A percentile compares a stretch with the other conserved stretches of the same genome.
Evolutionary conservation across 345 rosid genomes (phyloP).

Genomic region (Ceriops tagal): DNA sequence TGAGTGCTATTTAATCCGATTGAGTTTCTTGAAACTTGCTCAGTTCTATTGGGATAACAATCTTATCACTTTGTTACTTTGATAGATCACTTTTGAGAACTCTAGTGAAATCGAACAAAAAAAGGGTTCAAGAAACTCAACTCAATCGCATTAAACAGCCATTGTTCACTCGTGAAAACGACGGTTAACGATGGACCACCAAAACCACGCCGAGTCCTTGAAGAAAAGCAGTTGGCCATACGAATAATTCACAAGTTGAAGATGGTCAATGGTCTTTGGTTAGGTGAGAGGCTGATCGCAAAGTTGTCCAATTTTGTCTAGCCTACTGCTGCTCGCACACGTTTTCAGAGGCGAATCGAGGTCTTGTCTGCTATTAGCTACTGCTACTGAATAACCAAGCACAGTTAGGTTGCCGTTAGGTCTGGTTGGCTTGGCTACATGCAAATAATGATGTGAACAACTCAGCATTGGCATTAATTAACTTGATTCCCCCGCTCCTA

Average conservation of each 20-base stretch:
- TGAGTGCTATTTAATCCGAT: too few species aligned
- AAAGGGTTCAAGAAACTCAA: background rate
- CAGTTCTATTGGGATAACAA: too few species aligned
- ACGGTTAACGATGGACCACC: background rate
- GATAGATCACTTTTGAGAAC: background rate
- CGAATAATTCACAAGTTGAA: background rate
- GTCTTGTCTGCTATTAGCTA: too few species aligned
- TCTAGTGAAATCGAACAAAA: background rate
- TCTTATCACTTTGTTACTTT: too few species aligned
- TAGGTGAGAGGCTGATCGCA: slow-evolving; percentile 5
- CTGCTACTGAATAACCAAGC: too few species aligned
- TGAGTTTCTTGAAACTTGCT: too few species aligned
- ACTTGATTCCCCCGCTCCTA: too few species aligned
- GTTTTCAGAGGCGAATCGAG: too few species aligned
- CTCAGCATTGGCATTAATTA: too few species aligned
- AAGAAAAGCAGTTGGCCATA: background rate
- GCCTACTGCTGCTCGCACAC: background rate
- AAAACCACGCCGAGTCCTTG: slow-evolving; percentile 2
- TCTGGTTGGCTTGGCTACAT: too few species aligned
- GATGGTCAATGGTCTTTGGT: background rate
- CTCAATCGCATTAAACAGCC: background rate
- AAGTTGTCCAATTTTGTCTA: slow-evolving; percentile 1
- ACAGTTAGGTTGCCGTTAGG: too few species aligned
- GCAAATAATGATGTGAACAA: too few species aligned
- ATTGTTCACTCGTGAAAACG: background rate